Evolutionary conservation across 768 basidiomycete genomes (phyloP), one percentile per base, ranked within the genome.

Genomic region (Mycena alexandri): DNA sequence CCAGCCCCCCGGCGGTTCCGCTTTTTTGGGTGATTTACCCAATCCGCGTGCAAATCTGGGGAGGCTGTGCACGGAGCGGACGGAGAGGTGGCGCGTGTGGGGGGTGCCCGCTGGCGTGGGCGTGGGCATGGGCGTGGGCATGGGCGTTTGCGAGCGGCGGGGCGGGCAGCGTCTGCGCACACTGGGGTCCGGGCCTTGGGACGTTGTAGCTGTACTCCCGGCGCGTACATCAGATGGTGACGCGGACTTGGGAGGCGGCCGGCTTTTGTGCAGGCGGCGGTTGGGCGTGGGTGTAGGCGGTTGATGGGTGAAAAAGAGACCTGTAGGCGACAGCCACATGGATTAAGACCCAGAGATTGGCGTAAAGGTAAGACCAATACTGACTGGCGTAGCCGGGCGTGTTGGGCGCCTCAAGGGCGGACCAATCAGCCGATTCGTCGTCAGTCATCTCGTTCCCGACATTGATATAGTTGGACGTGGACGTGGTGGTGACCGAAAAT

Each of bases 361-460:
- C 36, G 34, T 14, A 38, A 24, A n/a, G 9, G 41, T 5, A 29
- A 19, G n/a, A 24, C 5, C 12, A 36, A 6, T 5, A 58, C 52
- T 22, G 44, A 66, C 65, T 50, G 11, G 61, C 63, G 56, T 63
- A 67, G 41, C 70, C 46, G 0, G 70, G 70, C 5, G 70, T 71
- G 24, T 71, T 64, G 6, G 70, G 70, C 6, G 70, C 65, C 46
- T 71, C 70, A 44, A 71, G 62, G 25, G 57, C 51, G 6, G 70
- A 63, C 70, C 70, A 71, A 41, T 53, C 34, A 4, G 62, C 9
- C 34, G 70, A 56, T 1, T 51, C 12, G 2, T 21, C 54, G 47
- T 71, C 69, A 24, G 66, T 51, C 56, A 66, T 63, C 2, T 66
- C 61, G 60, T 67, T 63, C 61, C 61, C 58, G 50, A 71, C 65